Conservation (phyloP, 345 rosid species). For the Erysimum cheiranthoides region DNA sequence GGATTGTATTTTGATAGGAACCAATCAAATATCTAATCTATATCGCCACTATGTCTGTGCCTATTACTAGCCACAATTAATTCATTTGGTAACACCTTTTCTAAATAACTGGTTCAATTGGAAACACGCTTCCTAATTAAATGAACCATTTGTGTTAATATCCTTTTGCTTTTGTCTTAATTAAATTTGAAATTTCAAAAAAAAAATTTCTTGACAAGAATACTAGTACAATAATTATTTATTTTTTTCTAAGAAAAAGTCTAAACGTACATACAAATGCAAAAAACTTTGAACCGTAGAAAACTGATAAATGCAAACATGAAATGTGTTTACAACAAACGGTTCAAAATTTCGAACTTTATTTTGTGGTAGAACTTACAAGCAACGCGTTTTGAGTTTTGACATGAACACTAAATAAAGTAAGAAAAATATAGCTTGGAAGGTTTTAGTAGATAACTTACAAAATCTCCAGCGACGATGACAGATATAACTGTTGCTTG, state of each 20-base stretch:
- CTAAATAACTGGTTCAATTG: constrained; percentile 12
- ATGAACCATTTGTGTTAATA: not conserved
- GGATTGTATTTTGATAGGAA: constrained; percentile 31
- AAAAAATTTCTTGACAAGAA: too few species aligned
- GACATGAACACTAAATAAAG: not conserved
- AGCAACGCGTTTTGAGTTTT: constrained; percentile 1
- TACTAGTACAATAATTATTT: too few species aligned
- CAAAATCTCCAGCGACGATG: constrained; percentile 65
- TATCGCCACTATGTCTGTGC: constrained; percentile 27
- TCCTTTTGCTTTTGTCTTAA: constrained; percentile 24
- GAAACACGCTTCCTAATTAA: constrained; percentile 6
- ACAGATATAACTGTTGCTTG: constrained; percentile 53
- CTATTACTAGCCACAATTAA: constrained; percentile 31
- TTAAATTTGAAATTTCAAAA: constrained; percentile 7
- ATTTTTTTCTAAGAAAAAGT: too few species aligned
- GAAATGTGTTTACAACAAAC: too few species aligned
- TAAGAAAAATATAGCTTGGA: not conserved
- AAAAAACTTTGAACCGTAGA: too few species aligned
- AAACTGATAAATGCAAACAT: too few species aligned
- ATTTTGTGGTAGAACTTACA: not conserved
- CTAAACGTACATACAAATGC: too few species aligned
- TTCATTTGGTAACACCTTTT: constrained; percentile 31
- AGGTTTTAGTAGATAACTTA: constrained; percentile 33
- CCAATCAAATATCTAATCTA: constrained; percentile 26
- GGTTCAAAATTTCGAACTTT: not conserved